These are phyloP conservation scores for Rubus idaeus DNA, from an alignment of 306 rosid genomes.

Conservation along the genomic window DNA sequence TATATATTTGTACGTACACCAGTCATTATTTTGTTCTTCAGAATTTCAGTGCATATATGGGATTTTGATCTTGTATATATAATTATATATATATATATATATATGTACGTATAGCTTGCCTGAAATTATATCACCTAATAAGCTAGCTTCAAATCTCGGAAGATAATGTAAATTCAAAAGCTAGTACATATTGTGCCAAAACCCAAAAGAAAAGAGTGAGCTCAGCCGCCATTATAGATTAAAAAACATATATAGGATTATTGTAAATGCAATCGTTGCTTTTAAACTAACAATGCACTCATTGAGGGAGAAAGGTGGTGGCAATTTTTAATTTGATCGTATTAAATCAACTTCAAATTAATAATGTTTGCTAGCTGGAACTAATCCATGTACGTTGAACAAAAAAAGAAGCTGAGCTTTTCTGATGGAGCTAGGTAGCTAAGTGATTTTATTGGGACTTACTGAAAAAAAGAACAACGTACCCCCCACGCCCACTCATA, in stretches of 20 bases:
- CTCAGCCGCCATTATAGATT: conserved; percentile 46
- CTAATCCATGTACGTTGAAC: not conserved
- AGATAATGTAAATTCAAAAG: not conserved
- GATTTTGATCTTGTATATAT: too few relatives aligned
- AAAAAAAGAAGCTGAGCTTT: conserved; percentile 27
- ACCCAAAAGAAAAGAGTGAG: conserved; percentile 27
- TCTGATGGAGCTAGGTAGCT: not conserved
- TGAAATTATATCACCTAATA: too few relatives aligned
- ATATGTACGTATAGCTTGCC: too few relatives aligned
- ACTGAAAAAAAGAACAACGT: not conserved
- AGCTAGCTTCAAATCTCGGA: not conserved
- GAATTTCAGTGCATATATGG: too few relatives aligned
- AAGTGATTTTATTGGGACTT: not conserved
- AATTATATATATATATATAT: too few relatives aligned
- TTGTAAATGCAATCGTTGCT: conserved; percentile 2
- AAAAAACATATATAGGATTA: not conserved
- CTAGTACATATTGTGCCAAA: conserved; percentile 9
- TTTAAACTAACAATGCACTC: conserved; percentile 24
- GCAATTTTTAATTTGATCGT: not conserved
- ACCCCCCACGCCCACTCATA: not conserved
- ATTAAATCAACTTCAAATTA: not conserved
- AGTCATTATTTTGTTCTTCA: too few relatives aligned
- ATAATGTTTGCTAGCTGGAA: not conserved
- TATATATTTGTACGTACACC: too few relatives aligned
- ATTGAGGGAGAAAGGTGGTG: conserved; percentile 4